These are phyloP conservation scores for Crithidia sp. DNA, from an alignment of 208 protist genomes.

Conservation along the genomic window DNA sequence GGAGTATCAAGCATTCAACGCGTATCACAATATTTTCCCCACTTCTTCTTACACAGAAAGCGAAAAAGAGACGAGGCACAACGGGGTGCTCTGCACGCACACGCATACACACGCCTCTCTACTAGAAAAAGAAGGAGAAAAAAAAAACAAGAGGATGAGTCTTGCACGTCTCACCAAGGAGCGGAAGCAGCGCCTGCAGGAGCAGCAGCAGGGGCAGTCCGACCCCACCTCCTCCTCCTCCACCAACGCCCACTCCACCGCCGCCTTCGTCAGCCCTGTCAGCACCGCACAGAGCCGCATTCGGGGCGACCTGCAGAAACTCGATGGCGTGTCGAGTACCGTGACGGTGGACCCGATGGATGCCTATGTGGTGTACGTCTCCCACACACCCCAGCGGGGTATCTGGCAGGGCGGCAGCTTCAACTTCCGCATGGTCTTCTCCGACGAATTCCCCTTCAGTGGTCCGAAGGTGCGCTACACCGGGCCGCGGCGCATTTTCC, in stretches of 20 bases:
- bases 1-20: no score
- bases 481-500: conserved; percentile 76
- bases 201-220: conserved; percentile 10
- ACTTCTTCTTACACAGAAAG: no score
- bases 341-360: conserved; percentile 53
- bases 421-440: conserved; percentile 71
- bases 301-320: conserved; percentile 62
- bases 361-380: conserved; percentile 57
- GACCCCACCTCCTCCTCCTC: not conserved
- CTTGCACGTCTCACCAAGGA: conserved; percentile 39
- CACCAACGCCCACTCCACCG: conserved; percentile 27
- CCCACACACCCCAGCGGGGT: conserved; percentile 41
- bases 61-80: no score
- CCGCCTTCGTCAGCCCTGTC: conserved; percentile 30
- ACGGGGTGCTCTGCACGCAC: no score
- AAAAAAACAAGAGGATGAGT: conserved; percentile 27
- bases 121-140: not conserved
- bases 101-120: no score
- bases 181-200: conserved; percentile 34
- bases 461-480: conserved; percentile 81
- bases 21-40: no score
- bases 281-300: conserved; percentile 57
- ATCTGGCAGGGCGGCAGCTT: conserved; percentile 77
- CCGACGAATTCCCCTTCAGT: conserved; percentile 79
- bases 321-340: conserved; percentile 55